A percentile compares a stretch with the other conserved stretches of the same genome.
Conservation (phyloP, 208 protist genomes). For the Trypanosoma lewisi region DNA sequence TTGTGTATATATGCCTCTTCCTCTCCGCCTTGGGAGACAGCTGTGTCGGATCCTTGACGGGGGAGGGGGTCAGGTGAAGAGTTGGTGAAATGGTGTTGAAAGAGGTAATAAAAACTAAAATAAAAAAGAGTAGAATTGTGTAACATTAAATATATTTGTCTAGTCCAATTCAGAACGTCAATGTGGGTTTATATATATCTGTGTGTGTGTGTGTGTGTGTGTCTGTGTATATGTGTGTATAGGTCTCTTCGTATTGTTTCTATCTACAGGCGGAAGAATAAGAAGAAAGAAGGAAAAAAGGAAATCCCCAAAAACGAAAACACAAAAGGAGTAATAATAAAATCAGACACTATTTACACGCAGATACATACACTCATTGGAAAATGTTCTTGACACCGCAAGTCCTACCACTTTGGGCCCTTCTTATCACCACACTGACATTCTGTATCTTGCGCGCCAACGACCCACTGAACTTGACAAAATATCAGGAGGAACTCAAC, state of each 20-base stretch:
- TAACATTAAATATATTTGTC: too few relatives aligned
- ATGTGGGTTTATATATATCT: not conserved
- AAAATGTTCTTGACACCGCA: constrained; percentile 79
- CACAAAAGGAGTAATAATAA: constrained; percentile 1
- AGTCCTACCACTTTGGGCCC: constrained; percentile 50
- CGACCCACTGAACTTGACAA: constrained; percentile 56
- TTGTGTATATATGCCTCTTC: not conserved
- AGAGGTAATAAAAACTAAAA: too few relatives aligned
- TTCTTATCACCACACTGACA: constrained; percentile 52
- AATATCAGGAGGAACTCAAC: constrained; percentile 58
- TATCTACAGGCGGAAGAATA: not conserved
- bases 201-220: not conserved
- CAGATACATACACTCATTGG: constrained; percentile 23
- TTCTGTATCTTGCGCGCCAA: constrained; percentile 52
- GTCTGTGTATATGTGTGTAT: not conserved
- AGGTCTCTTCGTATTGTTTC: not conserved
- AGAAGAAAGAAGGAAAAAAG: constrained; percentile 5
- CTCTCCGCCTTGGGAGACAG: too few relatives aligned
- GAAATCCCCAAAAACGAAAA: not conserved
- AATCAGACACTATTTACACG: not conserved
- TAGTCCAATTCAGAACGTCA: too few relatives aligned
- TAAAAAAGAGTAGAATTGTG: too few relatives aligned
- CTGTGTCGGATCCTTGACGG: too few relatives aligned
- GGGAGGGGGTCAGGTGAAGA: too few relatives aligned
- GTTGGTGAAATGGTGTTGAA: too few relatives aligned